phyloP scores from a whole-genome alignment of 305 asterid genomes.

The Solanum hybrid region DNA sequence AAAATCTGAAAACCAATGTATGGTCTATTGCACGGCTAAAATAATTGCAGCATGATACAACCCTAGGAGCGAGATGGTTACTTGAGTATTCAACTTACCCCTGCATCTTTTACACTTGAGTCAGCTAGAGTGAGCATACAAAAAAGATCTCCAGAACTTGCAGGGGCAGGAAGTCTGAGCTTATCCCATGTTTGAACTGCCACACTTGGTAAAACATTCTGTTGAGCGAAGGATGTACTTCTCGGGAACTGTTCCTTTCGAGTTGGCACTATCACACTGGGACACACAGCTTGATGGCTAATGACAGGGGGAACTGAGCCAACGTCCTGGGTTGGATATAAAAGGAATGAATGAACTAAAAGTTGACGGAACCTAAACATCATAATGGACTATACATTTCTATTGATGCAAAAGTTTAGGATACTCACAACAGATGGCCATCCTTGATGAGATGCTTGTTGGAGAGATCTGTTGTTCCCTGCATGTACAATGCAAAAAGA shows the following conservation, averaged over 20 bases:
- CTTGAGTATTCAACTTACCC: background rate
- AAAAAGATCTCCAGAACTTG: background rate
- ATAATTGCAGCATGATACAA: background rate
- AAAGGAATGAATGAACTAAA: background rate
- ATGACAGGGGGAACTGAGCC: background rate
- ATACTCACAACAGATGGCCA: background rate
- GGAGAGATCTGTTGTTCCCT: background rate
- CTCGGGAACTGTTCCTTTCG: background rate
- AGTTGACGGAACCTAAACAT: background rate
- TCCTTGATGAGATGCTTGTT: slow-evolving; percentile 2
- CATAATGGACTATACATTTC: background rate
- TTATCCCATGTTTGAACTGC: background rate
- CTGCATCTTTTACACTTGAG: background rate
- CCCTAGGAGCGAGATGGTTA: background rate
- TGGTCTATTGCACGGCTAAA: background rate
- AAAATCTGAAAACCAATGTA: background rate
- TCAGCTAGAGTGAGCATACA: background rate
- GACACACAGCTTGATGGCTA: background rate
- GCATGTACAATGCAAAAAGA: background rate
- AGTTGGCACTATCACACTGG: background rate
- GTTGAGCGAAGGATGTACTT: background rate
- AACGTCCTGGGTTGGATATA: background rate
- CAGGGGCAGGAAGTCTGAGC: background rate
- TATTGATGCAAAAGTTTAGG: background rate
- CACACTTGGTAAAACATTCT: background rate